phyloP scores from a whole-genome alignment of 2,329 filamentous ascomycete species.

The Colletotrichum neosansevieriae region DNA sequence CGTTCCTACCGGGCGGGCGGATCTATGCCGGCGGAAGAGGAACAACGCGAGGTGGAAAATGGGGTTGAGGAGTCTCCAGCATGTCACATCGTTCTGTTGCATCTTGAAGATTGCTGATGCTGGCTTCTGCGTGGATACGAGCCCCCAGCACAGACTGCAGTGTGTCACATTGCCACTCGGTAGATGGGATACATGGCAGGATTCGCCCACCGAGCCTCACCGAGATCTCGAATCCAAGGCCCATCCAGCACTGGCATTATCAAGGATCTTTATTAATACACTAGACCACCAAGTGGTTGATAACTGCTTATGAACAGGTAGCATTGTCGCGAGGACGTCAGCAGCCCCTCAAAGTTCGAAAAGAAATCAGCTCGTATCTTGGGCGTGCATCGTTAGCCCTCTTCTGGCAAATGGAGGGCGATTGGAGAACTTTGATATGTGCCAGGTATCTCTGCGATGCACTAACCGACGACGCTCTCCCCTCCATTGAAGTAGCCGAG shows the following conservation, averaged over 20 bases:
- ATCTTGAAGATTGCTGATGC: not conserved
- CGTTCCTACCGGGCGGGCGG: constrained; percentile 8
- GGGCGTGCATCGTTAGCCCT: no score
- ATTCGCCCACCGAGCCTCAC: not conserved
- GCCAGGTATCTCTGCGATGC: not conserved
- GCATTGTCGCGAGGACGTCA: constrained; percentile 19
- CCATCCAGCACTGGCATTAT: no score
- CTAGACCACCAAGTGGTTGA: no score
- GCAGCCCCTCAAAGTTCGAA: constrained; percentile 1
- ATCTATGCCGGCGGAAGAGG: not conserved
- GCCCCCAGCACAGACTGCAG: not conserved
- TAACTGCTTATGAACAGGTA: no score
- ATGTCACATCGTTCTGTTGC: not conserved
- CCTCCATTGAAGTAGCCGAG: no score
- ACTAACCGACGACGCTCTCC: not conserved
- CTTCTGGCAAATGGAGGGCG: no score
- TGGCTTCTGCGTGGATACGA: not conserved
- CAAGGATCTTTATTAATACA: not conserved
- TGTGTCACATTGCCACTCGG: not conserved
- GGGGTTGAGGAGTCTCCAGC: constrained; percentile 1
- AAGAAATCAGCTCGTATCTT: constrained; percentile 18
- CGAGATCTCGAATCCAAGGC: not conserved
- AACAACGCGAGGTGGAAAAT: not conserved
- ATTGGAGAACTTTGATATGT: no score
- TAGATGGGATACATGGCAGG: no score